Conservation (phyloP, 2,329 filamentous ascomycete species). For the Clonostachys solani region DNA sequence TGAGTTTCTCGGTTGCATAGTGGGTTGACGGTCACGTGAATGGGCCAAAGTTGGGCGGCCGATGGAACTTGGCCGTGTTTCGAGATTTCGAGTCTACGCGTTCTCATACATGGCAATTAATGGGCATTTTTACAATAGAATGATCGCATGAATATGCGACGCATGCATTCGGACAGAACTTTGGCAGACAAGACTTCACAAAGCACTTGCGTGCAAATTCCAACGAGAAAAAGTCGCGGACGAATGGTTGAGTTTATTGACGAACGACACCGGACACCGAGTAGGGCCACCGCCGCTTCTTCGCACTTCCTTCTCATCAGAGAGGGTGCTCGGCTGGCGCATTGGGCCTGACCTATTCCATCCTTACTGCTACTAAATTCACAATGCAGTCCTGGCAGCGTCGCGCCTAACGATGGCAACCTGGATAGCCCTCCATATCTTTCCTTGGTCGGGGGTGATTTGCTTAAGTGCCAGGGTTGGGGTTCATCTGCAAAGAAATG, state of each 20-base stretch:
- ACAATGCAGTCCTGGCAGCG: conserved; percentile 7
- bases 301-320: conserved; percentile 21
- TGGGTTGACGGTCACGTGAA: too few relatives aligned
- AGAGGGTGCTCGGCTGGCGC: conserved; percentile 26
- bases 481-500: conserved; percentile 64
- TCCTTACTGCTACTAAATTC: conserved; percentile 16
- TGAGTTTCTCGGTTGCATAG: too few relatives aligned
- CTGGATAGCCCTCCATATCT: conserved; percentile 6
- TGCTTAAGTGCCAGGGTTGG: conserved; percentile 70
- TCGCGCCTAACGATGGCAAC: conserved; percentile 11
- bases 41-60: too few relatives aligned
- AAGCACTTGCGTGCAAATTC: too few relatives aligned
- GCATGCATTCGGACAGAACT: too few relatives aligned
- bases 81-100: too few relatives aligned
- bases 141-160: too few relatives aligned
- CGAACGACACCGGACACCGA: conserved; percentile 36
- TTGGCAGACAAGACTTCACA: too few relatives aligned
- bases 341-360: conserved; percentile 28
- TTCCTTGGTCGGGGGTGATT: conserved; percentile 6
- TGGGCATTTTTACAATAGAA: too few relatives aligned
- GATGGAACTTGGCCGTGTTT: too few relatives aligned
- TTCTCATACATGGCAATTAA: too few relatives aligned
- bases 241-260: conserved; percentile 29
- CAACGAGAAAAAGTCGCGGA: not conserved
- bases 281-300: conserved; percentile 28